A percentile compares a stretch with the other conserved stretches of the same genome.
These are phyloP conservation scores for Termitomyces sp. DNA, from an alignment of 768 basidiomycete genomes.

Conservation along the genomic window DNA sequence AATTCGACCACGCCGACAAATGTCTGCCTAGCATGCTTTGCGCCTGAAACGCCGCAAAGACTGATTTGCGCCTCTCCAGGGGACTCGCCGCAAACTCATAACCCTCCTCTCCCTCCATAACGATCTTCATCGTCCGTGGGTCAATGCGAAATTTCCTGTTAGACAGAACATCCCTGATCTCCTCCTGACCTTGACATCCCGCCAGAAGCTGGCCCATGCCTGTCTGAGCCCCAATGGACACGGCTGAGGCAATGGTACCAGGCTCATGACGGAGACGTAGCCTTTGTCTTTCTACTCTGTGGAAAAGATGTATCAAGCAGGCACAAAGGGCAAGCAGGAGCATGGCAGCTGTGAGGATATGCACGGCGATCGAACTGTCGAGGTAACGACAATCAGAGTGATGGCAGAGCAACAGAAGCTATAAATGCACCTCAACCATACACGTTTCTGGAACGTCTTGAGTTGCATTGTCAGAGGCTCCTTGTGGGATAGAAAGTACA, in stretches of 20 bases:
- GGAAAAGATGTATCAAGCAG: slow-evolving; percentile 40
- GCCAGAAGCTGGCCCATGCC: slow-evolving; percentile 40
- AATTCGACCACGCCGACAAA: slow-evolving; percentile 4
- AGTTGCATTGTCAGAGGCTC: slow-evolving; percentile 34
- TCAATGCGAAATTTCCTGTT: slow-evolving; percentile 48
- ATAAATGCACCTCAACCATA: slow-evolving; percentile 41
- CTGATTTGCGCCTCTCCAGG: slow-evolving; percentile 22
- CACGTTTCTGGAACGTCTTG: slow-evolving; percentile 36
- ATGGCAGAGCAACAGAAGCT: neutral
- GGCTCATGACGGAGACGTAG: slow-evolving; percentile 42
- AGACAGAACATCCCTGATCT: slow-evolving; percentile 33
- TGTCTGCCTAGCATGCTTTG: slow-evolving; percentile 3
- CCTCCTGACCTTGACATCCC: slow-evolving; percentile 30
- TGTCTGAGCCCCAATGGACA: slow-evolving; percentile 47
- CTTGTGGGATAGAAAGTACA: slow-evolving; percentile 39
- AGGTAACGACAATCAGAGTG: neutral
- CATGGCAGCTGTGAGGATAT: slow-evolving; percentile 36
- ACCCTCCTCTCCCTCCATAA: slow-evolving; percentile 48
- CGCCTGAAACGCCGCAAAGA: slow-evolving; percentile 28
- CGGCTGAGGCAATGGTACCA: slow-evolving; percentile 52
- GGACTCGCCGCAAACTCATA: slow-evolving; percentile 36
- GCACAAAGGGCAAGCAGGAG: slow-evolving; percentile 38
- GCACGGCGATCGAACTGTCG: slow-evolving; percentile 33
- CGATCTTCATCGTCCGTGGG: slow-evolving; percentile 40
- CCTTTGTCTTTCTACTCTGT: slow-evolving; percentile 35